Base-by-base conservation (phyloP, 2,329 filamentous ascomycete genomes). In the Trichoderma sp. region DNA sequence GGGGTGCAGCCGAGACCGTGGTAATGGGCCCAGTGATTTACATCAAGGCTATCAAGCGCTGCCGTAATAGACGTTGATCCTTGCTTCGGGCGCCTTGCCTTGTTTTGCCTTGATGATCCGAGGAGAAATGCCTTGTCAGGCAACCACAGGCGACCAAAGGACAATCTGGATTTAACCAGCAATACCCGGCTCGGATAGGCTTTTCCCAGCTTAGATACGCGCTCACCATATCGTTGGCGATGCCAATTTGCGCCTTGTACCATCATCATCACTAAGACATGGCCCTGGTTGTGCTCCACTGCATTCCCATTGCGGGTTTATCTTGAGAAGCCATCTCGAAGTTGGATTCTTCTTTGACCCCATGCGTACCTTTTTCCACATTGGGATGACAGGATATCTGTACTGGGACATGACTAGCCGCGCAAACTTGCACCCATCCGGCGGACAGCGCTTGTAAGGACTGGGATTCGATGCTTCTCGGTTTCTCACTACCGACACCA, bases 1-100 rank as follows among this genome's bases (percentile, higher is more conserved):
- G 59, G n/a, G 53, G 60, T 21, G 41, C 60, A 38, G 41, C 69
- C 69, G 60, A 65, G 59, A 64, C 45, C 41, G 50, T 56, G 69
- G 69, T 9, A 64, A 53, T 38, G 60, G 35, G 16, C 3, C 69
- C n/a, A 33, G 60, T 73, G 69, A 73, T 73, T 73, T 65, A 53
- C 69, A 65, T 29, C 38, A 45, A 38, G 60, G 60, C 31, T 31
- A 35, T n/a, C 31, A 71, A 29, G 56, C 45, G 63, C 33, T 38
- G 14, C 21, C 60, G 41, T 56, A 24, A 53, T 29, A 56, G 24
- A 18, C 27, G 38, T n/a, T 29, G 18, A 18, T 41, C 60, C 69
- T 31, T 29, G 41, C 6, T 29, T 56, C 27, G n/a, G 38, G n/a
- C 21, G n/a, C 16, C 9, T 24, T 38, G 14, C 33, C 24, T 18